A percentile compares a stretch with the other conserved stretches of the same genome.
These are phyloP conservation scores for Crotalaria pallida DNA, from an alignment of 306 rosid species.

Conservation along the genomic window DNA sequence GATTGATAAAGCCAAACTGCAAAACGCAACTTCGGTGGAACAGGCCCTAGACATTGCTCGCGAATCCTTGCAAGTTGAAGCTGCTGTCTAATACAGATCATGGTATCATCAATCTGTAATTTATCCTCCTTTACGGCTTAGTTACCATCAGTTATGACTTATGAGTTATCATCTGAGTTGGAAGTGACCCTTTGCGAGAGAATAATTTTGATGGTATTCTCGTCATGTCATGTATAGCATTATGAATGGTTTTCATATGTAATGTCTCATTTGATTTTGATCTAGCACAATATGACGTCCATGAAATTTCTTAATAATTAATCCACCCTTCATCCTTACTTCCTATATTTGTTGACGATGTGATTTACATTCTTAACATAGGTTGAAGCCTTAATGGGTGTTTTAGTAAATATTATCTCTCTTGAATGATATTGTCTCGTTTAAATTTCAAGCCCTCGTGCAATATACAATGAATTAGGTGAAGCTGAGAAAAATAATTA, in stretches of 20 bases:
- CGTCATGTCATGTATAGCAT: conserved; percentile 2
- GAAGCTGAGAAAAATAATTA: too few species aligned
- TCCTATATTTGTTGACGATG: not conserved
- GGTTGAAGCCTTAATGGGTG: not conserved
- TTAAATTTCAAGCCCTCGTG: too few species aligned
- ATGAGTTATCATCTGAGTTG: not conserved
- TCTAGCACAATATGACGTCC: not conserved
- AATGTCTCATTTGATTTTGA: conserved; percentile 10
- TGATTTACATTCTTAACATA: not conserved
- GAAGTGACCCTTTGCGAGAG: conserved; percentile 8
- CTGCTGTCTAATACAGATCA: conserved; percentile 23
- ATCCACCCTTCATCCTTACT: too few species aligned
- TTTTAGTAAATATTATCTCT: not conserved
- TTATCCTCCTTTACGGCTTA: conserved; percentile 11
- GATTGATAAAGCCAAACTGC: conserved; percentile 71
- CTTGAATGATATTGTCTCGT: not conserved
- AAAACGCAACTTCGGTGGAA: conserved; percentile 72
- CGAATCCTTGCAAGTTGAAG: conserved; percentile 41
- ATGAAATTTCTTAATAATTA: not conserved
- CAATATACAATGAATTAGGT: too few species aligned
- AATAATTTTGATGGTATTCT: conserved; percentile 9
- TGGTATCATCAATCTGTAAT: conserved; percentile 5
- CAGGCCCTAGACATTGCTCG: conserved; percentile 73
- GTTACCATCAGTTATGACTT: conserved; percentile 21
- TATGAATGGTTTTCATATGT: not conserved